Base-by-base conservation (phyloP, 2,329 filamentous ascomycete species). In the Penicillium thymicola region DNA sequence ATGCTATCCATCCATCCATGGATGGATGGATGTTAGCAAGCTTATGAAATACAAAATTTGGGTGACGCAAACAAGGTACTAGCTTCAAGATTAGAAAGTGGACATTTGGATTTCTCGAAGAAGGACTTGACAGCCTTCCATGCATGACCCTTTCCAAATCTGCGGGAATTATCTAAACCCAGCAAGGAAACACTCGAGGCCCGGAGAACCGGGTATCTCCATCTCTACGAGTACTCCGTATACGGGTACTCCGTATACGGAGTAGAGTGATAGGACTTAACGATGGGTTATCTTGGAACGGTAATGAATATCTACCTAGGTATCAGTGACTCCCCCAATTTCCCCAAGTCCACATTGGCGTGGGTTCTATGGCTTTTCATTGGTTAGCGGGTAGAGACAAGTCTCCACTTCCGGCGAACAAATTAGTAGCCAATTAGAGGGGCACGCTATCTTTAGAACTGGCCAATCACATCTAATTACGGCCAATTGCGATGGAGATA, bases 401-500 rank as follows among this genome's bases (percentile, higher is more conserved):
- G 51, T 46, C 54, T 48, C 60, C 58, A 49, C 50, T 54, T 27
- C 48, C 54, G 45, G 13, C 11, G 51, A 60, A 34, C 34, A 52
- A 54, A 58, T 57, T 55, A 54, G 46, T 42, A 47, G 30, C 53
- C 49, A 48, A 45, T 32, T 36, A 46, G 60, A 34, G 58, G 57
- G 11, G 50, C 49, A 36, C 51, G 44, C 67, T 70, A 70, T 67
- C 55, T 67, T 68, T 69, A 68, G 67, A 60, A 62, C 57, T 48
- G 30, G 2, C 30, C 30, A 32, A 32, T 11, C 2, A 14, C 48
- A 10, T 3, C 27, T 9, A 28, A 10, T 30, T 13, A 7, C 32
- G 37, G 44, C 62, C 59, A 66, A 66, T 66, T 21, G 55, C 42
- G n/a, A 44, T 16, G 56, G 47, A 38, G 51, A 63, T 47, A 55